These are phyloP conservation scores for Phoma sp. DNA, from an alignment of 2,329 filamentous ascomycete genomes.

Conservation along the genomic window DNA sequence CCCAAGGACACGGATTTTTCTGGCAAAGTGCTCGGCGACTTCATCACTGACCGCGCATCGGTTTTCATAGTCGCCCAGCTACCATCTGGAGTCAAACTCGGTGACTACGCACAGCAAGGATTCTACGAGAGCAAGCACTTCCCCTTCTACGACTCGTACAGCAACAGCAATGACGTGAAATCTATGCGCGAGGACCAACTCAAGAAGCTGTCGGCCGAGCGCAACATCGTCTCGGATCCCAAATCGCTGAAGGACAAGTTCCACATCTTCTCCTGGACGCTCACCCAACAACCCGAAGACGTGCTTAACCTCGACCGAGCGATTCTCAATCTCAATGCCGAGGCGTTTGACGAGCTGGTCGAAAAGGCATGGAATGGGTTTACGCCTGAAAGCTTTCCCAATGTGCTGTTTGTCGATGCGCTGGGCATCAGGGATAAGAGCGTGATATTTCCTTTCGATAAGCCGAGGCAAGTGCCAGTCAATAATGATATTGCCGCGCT, in stretches of 20 bases:
- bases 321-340: constrained; percentile 41
- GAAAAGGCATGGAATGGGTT: constrained; percentile 42
- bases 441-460: constrained; percentile 39
- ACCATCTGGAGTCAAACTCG: constrained; percentile 35
- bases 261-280: constrained; percentile 46
- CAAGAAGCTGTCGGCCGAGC: constrained; percentile 41
- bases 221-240: constrained; percentile 34
- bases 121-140: constrained; percentile 45
- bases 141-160: constrained; percentile 44
- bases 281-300: constrained; percentile 44
- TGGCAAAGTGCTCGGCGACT: constrained; percentile 42
- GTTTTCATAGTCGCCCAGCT: constrained; percentile 47
- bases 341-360: constrained; percentile 41
- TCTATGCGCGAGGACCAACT: constrained; percentile 48
- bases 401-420: constrained; percentile 46
- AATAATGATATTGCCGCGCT: constrained; percentile 41
- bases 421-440: constrained; percentile 42
- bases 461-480: constrained; percentile 25
- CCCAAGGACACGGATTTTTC: constrained; percentile 39
- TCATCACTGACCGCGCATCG: constrained; percentile 45
- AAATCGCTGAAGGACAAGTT: constrained; percentile 38
- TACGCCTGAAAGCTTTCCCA: constrained; percentile 43
- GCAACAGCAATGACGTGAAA: constrained; percentile 41
- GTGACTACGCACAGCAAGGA: constrained; percentile 41
- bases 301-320: constrained; percentile 41